phyloP scores from a whole-genome alignment of 2,329 filamentous ascomycete species.

The Lecanosticta acicola region DNA sequence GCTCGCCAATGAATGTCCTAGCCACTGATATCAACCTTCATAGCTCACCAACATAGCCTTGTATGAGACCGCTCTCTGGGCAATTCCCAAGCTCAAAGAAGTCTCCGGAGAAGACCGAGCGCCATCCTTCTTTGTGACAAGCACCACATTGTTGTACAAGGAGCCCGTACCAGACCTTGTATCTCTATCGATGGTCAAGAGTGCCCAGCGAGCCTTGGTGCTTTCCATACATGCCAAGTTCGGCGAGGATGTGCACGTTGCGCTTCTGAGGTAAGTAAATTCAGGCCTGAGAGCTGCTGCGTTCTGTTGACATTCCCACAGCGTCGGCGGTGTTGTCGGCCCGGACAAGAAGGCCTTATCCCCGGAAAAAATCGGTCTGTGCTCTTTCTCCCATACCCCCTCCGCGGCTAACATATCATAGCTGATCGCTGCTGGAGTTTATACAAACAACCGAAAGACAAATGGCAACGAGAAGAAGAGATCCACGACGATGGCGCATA shows the following conservation, averaged over 20 bases:
- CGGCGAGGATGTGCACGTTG: conserved; percentile 43
- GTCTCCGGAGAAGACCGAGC: conserved; percentile 31
- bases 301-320: no score
- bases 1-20: not conserved
- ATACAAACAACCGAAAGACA: conserved; percentile 37
- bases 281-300: no score
- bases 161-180: conserved; percentile 46
- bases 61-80: conserved; percentile 45
- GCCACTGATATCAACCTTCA: not conserved
- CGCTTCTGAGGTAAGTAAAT: conserved; percentile 36
- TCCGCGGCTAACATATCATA: not conserved
- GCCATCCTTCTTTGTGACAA: conserved; percentile 48
- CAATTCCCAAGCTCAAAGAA: conserved; percentile 40
- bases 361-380: conserved; percentile 37
- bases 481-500: conserved; percentile 26
- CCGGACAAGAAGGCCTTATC: conserved; percentile 40
- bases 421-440: conserved; percentile 42
- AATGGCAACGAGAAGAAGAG: conserved; percentile 37
- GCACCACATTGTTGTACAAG: conserved; percentile 42
- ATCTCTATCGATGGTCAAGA: conserved; percentile 47
- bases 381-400: not conserved
- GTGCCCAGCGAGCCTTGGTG: conserved; percentile 48
- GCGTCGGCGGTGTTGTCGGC: conserved; percentile 42
- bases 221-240: conserved; percentile 42
- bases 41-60: conserved; percentile 46